Base-by-base conservation (phyloP, 768 basidiomycete genomes). In the Ramaria rubella region DNA sequence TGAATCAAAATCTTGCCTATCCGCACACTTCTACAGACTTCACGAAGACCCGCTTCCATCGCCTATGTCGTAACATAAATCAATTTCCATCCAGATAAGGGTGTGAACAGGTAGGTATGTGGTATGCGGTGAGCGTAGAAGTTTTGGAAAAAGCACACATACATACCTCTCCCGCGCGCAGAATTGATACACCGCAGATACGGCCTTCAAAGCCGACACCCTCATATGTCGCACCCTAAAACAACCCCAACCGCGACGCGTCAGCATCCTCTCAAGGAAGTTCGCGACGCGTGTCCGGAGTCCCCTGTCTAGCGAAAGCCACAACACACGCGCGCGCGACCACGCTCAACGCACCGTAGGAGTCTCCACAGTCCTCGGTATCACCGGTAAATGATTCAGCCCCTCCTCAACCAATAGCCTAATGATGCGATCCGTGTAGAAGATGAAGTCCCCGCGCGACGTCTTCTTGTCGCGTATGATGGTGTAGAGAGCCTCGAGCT, bases 1-100 rank as follows among this genome's bases (percentile, higher is more conserved):
- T 99, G 95, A 60, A 99, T 99, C 48, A 99, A 77, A 65, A 99
- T 98, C 76, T 99, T 99, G 48, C 95, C 95, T 58, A 99, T 95
- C 60, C 95, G 80, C 26, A 91, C 89, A 64, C 84, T 90, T 63
- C 95, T 80, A 73, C 94, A 97, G 36, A 97, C 95, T 70, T 97
- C 95, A 42, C 95, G 78, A 59, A 99, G 75, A 36, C 95, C 96
- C 12, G 90, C 91, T 72, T 99, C 95, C 95, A 99, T 99, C 1
- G 94, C 93, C 89, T 93, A 57, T 40, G 26, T 12, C 29, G 17
- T 27, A 5, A 40, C 40, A 42, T 31, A 46, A 38, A 45, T 7
- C 11, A 42, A 21, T n/a, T 42, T 42, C n/a, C n/a, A 40, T 40
- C 15, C 38, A 14, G 15, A 40, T 40, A 38, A n/a, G n/a, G n/a